Percentiles rank a stretch among this genome's conserved stretches.
Conservation (phyloP, 345 rosid genomes). For the Erysimum cheiranthoides region DNA sequence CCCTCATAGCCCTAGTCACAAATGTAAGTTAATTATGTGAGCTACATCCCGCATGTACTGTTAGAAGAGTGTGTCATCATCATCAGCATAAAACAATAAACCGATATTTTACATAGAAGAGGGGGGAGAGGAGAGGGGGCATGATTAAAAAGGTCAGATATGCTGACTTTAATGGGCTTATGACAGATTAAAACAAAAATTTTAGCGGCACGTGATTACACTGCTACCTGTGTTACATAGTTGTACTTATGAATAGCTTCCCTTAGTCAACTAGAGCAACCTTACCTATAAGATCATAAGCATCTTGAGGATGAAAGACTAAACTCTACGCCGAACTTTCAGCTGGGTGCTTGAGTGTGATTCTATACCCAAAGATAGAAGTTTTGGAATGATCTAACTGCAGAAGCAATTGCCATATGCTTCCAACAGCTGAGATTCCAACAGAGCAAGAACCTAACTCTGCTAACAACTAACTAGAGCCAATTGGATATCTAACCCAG, state of each 20-base stretch:
- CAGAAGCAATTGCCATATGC: not conserved
- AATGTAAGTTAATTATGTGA: constrained; percentile 31
- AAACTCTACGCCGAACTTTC: not conserved
- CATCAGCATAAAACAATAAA: constrained; percentile 23
- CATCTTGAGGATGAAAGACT: not conserved
- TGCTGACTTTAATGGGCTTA: not conserved
- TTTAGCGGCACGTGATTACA: not conserved
- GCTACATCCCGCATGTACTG: constrained; percentile 11
- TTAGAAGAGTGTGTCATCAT: constrained; percentile 5
- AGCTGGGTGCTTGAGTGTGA: not conserved
- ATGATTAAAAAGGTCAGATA: not conserved
- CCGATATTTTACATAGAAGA: not conserved
- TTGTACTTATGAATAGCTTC: constrained; percentile 3
- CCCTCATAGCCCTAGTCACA: constrained; percentile 58
- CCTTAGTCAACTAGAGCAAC: not conserved
- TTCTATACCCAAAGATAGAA: not conserved
- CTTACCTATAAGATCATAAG: not conserved
- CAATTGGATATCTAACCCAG: not conserved
- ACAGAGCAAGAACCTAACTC: not conserved
- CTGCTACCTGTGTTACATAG: constrained; percentile 1
- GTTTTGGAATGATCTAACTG: not conserved
- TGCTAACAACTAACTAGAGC: not conserved
- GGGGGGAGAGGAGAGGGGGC: too few relatives aligned
- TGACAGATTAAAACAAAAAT: not conserved
- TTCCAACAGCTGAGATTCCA: not conserved